phyloP scores from a whole-genome alignment of 805 yeast species.

The Scheffersomyces lignosus region DNA sequence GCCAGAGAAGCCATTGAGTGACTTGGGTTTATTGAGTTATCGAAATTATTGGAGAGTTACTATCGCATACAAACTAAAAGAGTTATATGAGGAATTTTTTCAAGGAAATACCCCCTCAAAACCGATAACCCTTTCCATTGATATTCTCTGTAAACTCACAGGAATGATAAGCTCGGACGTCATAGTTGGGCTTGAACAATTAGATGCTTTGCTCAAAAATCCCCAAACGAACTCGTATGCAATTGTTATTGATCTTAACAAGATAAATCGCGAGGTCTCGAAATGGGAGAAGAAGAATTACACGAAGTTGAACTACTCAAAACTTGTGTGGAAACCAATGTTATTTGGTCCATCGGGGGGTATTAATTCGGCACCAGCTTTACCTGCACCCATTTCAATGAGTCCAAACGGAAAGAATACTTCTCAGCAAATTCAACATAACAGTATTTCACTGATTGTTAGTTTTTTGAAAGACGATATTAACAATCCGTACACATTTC shows the following conservation, averaged over 20 bases:
- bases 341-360: conserved; percentile 88
- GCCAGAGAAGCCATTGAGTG: conserved; percentile 93
- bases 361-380: conserved; percentile 61
- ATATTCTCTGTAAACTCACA: conserved; percentile 62
- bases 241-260: conserved; percentile 48
- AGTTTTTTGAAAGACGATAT: conserved; percentile 69
- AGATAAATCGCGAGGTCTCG: conserved; percentile 41
- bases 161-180: conserved; percentile 91
- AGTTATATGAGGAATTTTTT: conserved; percentile 21
- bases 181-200: conserved; percentile 78
- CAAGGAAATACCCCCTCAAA: neutral
- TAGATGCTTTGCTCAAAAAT: conserved; percentile 58
- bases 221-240: conserved; percentile 49
- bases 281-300: conserved; percentile 59
- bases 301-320: conserved; percentile 48
- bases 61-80: conserved; percentile 49
- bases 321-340: conserved; percentile 77
- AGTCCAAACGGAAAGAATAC: conserved; percentile 3
- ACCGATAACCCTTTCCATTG: conserved; percentile 46
- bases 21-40: conserved; percentile 81
- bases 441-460: conserved; percentile 56
- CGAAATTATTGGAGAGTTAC: conserved; percentile 81
- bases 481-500: conserved; percentile 60
- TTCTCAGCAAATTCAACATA: conserved; percentile 22
- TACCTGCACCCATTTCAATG: conserved; percentile 14